Evolutionary conservation across 169 alveolate species (phyloP), one percentile per base, ranked within the genome.

Genomic region (Plasmodium yoelii): DNA sequence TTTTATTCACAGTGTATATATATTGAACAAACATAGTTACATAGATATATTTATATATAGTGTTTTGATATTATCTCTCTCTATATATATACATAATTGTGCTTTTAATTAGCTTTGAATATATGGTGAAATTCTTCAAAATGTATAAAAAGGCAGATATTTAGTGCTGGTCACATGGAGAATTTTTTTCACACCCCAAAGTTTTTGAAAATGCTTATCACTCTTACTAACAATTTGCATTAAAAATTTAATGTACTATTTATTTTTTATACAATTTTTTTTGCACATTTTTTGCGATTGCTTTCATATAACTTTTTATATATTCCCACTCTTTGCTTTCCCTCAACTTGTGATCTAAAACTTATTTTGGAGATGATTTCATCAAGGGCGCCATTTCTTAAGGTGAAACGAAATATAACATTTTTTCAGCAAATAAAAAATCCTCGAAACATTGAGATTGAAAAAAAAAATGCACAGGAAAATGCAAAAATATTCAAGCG

Each of bases 401-500:
- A 59, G 51, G 34, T 34, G 34, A 53, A 59, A 57, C 73, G 72
- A 7, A 47, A 73, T 10, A 1, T 73, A 73, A 22, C 15, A 57
- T 13, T 51, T 24, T 59, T 73, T 59, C 73, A 46, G 18, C 87
- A 57, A 49, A 46, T 59, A 24, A 73, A 59, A 60, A 56, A 71
- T 42, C 15, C 60, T 19, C 57, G 60, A 19, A 44, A 34, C 49
- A 28, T 18, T 57, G 59, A 56, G 12, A 56, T 28, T 56, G 87
- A 73, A 51, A 73, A 47, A 15, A 73, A 51, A 57, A 42, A 39
- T 13, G 22, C 49, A 6, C 61, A 44, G 9, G 84, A 57, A 24
- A 70, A 51, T 70, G 64, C 68, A 28, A 65, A 10, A 9, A 53
- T 53, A 51, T 6, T 53, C 9, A 67, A 71, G 13, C 12, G 46